These are phyloP conservation scores for Termitomyces sp. DNA, from an alignment of 768 basidiomycete genomes.

Conservation along the genomic window DNA sequence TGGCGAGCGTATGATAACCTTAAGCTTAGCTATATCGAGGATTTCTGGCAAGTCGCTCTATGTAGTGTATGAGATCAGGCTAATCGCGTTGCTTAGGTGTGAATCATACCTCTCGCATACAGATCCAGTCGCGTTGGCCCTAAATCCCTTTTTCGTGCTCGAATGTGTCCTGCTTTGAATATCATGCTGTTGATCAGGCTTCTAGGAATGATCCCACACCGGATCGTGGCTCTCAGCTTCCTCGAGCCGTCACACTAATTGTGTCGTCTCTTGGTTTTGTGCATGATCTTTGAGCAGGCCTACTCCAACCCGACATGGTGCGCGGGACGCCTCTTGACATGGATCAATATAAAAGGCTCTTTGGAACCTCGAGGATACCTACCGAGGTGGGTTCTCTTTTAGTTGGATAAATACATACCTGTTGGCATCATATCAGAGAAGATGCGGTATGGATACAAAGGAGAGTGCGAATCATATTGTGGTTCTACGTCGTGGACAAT, in stretches of 20 bases:
- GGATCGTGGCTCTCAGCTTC: constrained; percentile 77
- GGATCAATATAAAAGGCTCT: constrained; percentile 89
- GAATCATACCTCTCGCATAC: constrained; percentile 87
- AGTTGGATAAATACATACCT: background rate
- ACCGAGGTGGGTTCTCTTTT: constrained; percentile 52
- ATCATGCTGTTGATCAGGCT: background rate
- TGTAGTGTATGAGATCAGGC: background rate
- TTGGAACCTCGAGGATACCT: constrained; percentile 89
- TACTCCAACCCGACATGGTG: constrained; percentile 77
- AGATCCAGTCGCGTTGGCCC: constrained; percentile 88
- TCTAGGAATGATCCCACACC: constrained; percentile 88
- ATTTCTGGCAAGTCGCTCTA: constrained; percentile 72
- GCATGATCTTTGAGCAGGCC: constrained; percentile 81
- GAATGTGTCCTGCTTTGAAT: constrained; percentile 52
- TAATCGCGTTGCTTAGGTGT: constrained; percentile 44
- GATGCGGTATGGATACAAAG: constrained; percentile 82
- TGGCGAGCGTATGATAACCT: too few species aligned
- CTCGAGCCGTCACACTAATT: constrained; percentile 85
- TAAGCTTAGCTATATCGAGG: constrained; percentile 81
- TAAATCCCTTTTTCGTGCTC: constrained; percentile 97
- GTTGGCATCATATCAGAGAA: constrained; percentile 40
- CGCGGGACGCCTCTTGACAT: constrained; percentile 84
- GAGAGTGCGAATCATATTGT: constrained; percentile 76
- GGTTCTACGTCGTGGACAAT: constrained; percentile 86
- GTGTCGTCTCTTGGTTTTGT: constrained; percentile 89